Conservation (phyloP, 148 eudicot genomes). For the Linanthus parryae region DNA sequence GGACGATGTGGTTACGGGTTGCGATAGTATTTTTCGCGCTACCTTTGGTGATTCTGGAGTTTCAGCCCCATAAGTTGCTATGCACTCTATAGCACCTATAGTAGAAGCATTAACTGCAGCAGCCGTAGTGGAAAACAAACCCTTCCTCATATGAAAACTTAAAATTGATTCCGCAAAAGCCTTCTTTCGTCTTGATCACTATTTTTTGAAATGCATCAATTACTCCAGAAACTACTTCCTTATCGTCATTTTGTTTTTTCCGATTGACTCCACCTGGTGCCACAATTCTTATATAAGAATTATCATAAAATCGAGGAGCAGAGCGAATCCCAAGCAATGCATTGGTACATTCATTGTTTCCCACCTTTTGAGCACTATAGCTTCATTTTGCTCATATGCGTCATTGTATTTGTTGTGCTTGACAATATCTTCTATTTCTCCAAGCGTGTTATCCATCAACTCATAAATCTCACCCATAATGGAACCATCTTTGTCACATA, state of each 20-base stretch:
- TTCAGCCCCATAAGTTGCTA: too few relatives aligned
- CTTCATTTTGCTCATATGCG: background rate
- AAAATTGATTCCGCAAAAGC: constrained; percentile 11
- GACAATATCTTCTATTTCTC: background rate
- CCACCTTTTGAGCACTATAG: background rate
- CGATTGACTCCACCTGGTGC: constrained; percentile 1
- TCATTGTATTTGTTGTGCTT: background rate
- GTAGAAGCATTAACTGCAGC: background rate
- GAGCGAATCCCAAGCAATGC: background rate
- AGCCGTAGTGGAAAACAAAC: background rate
- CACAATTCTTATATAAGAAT: background rate
- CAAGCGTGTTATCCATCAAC: background rate
- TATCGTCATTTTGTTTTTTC: constrained; percentile 6
- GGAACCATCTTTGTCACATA: background rate
- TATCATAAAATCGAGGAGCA: constrained; percentile 2
- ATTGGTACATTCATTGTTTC: background rate
- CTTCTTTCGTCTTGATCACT: background rate
- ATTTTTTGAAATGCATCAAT: constrained; percentile 12
- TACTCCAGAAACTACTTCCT: background rate
- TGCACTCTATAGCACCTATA: background rate
- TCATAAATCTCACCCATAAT: background rate
- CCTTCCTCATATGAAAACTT: constrained; percentile 1
- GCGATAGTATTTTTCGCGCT: constrained; percentile 5
- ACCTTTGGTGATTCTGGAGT: constrained; percentile 5
- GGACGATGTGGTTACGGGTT: constrained; percentile 8